phyloP scores from a whole-genome alignment of 768 basidiomycete species.

The Panus rudis region DNA sequence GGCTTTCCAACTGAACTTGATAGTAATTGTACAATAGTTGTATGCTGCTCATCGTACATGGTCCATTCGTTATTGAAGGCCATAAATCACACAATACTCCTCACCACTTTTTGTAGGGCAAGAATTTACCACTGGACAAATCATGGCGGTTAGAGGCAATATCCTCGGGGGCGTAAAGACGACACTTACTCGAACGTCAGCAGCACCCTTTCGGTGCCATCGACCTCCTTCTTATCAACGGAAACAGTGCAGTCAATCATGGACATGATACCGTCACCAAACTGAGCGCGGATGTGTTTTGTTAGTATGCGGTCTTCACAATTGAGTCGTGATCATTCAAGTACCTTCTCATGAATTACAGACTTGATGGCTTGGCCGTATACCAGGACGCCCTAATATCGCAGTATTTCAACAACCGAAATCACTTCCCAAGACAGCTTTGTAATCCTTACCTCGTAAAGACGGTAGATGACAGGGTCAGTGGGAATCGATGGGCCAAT shows the following conservation, averaged over 20 bases:
- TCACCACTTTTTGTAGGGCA: conserved; percentile 67
- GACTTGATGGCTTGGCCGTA: conserved; percentile 81
- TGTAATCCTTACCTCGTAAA: conserved; percentile 56
- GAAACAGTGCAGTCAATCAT: conserved; percentile 79
- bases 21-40: not conserved
- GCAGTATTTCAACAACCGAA: not conserved
- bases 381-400: conserved; percentile 55
- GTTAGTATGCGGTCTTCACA: too few relatives aligned
- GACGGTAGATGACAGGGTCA: conserved; percentile 74
- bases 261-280: conserved; percentile 85
- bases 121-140: conserved; percentile 59
- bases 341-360: conserved; percentile 71
- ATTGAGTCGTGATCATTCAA: too few relatives aligned
- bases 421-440: too few relatives aligned
- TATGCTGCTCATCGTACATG: not conserved
- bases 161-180: not conserved
- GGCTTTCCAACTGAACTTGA: not conserved
- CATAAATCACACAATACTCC: not conserved
- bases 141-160: too few relatives aligned
- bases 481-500: conserved; percentile 65
- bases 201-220: conserved; percentile 73
- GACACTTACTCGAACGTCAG: conserved; percentile 70
- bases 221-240: conserved; percentile 62
- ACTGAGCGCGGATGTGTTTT: too few relatives aligned
- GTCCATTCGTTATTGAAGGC: not conserved